Evolutionary conservation across 495 filamentous ascomycete species (phyloP), one percentile per base, ranked within the genome.

Genomic region (Aspergillus baeticus): DNA sequence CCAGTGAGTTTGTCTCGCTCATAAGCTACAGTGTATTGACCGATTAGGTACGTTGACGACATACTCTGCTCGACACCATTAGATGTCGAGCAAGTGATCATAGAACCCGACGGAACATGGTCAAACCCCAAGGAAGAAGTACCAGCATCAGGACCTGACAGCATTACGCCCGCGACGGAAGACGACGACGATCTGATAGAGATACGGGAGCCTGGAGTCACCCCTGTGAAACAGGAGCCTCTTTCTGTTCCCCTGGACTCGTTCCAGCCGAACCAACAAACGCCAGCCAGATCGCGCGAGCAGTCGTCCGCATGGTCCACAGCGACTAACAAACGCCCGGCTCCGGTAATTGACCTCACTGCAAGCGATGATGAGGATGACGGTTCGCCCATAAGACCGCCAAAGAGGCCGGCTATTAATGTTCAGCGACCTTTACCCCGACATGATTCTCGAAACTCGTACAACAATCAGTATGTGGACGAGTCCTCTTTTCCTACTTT

Each of bases 71-170:
- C 77, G 13, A 96, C 92, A 0, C 72, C 87, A 0, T 76, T 78
- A 18, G 81, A 81, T 2, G 78, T 86, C 3, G 89, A 95, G 33
- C 90, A 95, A 60, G 91, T 98, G 26, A 89, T 88, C 2, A 89
- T 98, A 50, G 90, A 98, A 60, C 91, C 94, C 1, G 77, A 90
- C 59, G 94, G 92, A 2, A 74, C 76, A 64, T 98, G 94, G 94
- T 77, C 79, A n/a, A 71, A 38, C 39, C 63, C 69, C 26, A 75
- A 69, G 48, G 74, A 75, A 46, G 67, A 70, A 13, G 61, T 71
- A 13, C 58, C 65, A 31, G 59, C 63, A 5, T 10, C 42, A 6
- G 66, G 67, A 2, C 63, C 71, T 17, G 73, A 77, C 22, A 70
- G 70, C 20, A 63, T 59, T 55, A 75, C 63, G 6, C 69, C 61